Evolutionary conservation across 441 rosid genomes (phyloP).

Genomic region (Eugenia klotzschiana): DNA sequence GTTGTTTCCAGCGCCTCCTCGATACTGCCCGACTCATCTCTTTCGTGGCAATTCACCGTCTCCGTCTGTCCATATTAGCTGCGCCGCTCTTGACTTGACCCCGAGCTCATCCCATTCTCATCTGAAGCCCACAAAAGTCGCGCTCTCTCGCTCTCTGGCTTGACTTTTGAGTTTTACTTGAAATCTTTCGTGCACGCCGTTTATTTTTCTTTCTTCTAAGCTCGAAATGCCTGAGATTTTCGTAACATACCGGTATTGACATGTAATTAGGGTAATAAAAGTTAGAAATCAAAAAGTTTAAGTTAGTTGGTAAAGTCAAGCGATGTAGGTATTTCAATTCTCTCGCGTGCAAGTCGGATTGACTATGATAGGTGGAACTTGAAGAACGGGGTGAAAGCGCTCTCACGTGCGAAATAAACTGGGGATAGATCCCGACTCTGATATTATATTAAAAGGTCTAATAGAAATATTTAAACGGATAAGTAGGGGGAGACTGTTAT

Average conservation of each 20-base stretch:
- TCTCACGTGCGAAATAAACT: no score
- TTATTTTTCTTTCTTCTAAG: no score
- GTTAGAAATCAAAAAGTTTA: neutral
- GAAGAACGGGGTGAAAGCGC: no score
- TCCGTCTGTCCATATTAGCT: neutral
- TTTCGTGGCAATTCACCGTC: neutral
- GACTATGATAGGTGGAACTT: no score
- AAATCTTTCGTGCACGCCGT: no score
- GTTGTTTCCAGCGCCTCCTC: no score
- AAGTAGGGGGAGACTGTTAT: fast-evolving
- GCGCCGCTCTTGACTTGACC: neutral
- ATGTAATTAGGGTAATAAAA: neutral
- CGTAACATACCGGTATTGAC: neutral
- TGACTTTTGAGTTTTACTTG: no score
- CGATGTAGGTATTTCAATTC: no score
- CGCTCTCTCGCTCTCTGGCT: no score
- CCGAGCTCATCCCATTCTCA: neutral
- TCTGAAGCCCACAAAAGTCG: neutral
- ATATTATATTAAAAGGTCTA: fast-evolving
- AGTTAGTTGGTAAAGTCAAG: neutral
- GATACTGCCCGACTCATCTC: neutral
- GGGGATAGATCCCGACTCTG: no score
- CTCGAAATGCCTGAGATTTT: neutral
- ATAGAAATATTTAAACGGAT: neutral
- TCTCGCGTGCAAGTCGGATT: no score